Conservation (phyloP, 176 grass and related monocot species). For the Zizania latifolia region DNA sequence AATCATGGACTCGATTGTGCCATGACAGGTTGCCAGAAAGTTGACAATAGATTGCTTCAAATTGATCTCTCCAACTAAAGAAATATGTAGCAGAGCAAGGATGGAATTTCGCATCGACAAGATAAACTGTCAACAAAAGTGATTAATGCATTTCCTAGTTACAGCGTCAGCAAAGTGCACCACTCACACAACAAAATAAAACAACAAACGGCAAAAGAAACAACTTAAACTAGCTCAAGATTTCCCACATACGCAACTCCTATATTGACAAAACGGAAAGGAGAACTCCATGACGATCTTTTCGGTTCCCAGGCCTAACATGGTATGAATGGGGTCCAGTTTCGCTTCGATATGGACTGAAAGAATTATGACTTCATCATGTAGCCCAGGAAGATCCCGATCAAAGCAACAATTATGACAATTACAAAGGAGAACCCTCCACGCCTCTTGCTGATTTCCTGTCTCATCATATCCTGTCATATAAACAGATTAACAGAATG, state of each 20-base stretch:
- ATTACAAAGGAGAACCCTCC: conserved; percentile 58
- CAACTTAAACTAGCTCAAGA: conserved; percentile 42
- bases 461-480: conserved; percentile 56
- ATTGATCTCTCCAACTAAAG: background rate
- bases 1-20: too few species aligned
- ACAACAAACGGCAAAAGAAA: conserved; percentile 20
- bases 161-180: conserved; percentile 22
- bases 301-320: conserved; percentile 29
- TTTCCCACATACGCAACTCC: conserved; percentile 31
- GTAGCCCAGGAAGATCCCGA: conserved; percentile 60
- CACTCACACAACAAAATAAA: conserved; percentile 20
- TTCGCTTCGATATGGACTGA: conserved; percentile 5
- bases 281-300: conserved; percentile 29
- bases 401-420: conserved; percentile 54
- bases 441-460: conserved; percentile 47
- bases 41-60: background rate
- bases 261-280: conserved; percentile 44
- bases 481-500: conserved; percentile 19
- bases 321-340: conserved; percentile 21
- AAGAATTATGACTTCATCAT: conserved; percentile 56
- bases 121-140: conserved; percentile 1
- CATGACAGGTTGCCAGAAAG: background rate
- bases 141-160: conserved; percentile 30
- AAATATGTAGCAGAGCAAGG: background rate
- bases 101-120: background rate